A percentile compares a stretch with the other conserved stretches of the same genome.
These are phyloP conservation scores for Xanthoconium purpureum DNA, from an alignment of 768 basidiomycete genomes.

Conservation along the genomic window DNA sequence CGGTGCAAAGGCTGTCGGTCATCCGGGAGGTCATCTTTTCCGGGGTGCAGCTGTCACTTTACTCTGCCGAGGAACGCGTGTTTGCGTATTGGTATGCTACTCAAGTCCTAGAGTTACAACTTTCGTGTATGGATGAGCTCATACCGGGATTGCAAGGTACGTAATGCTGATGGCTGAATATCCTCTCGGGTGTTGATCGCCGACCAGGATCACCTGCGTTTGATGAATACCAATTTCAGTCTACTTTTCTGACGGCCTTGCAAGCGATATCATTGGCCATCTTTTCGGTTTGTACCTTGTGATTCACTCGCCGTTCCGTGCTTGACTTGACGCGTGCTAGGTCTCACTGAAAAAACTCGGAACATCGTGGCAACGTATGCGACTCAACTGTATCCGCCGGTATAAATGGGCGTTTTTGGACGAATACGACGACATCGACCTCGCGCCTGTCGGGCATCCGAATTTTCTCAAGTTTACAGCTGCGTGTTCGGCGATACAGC, in stretches of 20 bases:
- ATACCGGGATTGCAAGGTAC: slow-evolving; percentile 36
- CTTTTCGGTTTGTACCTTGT: slow-evolving; percentile 45
- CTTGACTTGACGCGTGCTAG: slow-evolving; percentile 29
- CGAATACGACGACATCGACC: slow-evolving; percentile 52
- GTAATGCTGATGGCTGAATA: slow-evolving; percentile 21
- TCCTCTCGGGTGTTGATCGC: neutral
- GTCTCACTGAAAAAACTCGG: slow-evolving; percentile 47
- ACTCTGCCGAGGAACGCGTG: slow-evolving; percentile 61
- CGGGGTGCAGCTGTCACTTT: slow-evolving; percentile 75
- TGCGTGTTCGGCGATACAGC: slow-evolving; percentile 37
- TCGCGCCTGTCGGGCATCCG: slow-evolving; percentile 50
- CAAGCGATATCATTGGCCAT: slow-evolving; percentile 53
- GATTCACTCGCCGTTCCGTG: neutral
- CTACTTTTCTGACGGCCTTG: slow-evolving; percentile 51
- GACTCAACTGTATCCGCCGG: slow-evolving; percentile 58
- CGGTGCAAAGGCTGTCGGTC: slow-evolving; percentile 57
- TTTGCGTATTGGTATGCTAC: slow-evolving; percentile 76
- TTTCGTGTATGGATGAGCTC: slow-evolving; percentile 51
- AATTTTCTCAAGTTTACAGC: slow-evolving; percentile 49
- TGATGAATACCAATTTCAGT: slow-evolving; percentile 50
- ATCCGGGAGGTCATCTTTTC: slow-evolving; percentile 69
- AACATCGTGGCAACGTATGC: slow-evolving; percentile 47
- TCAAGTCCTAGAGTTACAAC: slow-evolving; percentile 54
- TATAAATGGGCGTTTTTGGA: slow-evolving; percentile 77
- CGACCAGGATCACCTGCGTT: slow-evolving; percentile 26